Base-by-base conservation (phyloP, 2,329 filamentous ascomycete genomes). In the Colletotrichum musae region DNA sequence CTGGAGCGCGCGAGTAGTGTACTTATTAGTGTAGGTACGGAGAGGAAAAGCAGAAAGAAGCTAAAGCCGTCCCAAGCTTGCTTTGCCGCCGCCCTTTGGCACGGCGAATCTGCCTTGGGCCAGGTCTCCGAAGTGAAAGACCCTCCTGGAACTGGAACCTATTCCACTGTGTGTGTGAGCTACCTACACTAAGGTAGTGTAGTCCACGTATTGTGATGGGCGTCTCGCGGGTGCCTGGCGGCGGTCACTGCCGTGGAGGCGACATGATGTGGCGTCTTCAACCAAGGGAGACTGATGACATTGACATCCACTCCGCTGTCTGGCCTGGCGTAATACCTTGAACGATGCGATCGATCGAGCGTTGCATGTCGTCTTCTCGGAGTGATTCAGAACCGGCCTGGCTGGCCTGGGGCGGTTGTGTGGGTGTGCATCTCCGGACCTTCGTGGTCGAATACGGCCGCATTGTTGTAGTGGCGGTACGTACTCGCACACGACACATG, bases 211-310 rank as follows among this genome's bases (percentile, higher is more conserved):
- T 24, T 9, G 28, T 32, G 28, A 36, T 36, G 32, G 32, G 32
- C 32, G 32, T 36, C 32, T 36, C 32, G 56, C 26, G 26, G 24
- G 63, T 65, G 59, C 45, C 59, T 68, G 52, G 36, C 18, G 15
- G 24, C 21, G 21, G 13, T 48, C 41, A 47, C 13, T 36, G 36
- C 32, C 48, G 13, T 32, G 58, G 51, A 67, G 59, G 43, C 59
- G 59, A 53, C 43, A 48, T 18, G 45, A 54, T 43, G 36, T 64
- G 52, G 39, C 52, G 53, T 60, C 59, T 59, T 59, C 47, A 36
- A 51, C 52, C 43, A 58, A 58, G 59, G 32, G 32, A 36, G 32
- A 36, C 32, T 36, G 32, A 36, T 36, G 32, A 6, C 32, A 36
- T 36, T 9, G 32, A 36, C 32, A 36, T 36, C 7, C 7, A 36